A percentile compares a stretch with the other conserved stretches of the same genome.
phyloP scores from a whole-genome alignment of 1,139 yeast species.

The Kurtzmaniella quercitrusa region DNA sequence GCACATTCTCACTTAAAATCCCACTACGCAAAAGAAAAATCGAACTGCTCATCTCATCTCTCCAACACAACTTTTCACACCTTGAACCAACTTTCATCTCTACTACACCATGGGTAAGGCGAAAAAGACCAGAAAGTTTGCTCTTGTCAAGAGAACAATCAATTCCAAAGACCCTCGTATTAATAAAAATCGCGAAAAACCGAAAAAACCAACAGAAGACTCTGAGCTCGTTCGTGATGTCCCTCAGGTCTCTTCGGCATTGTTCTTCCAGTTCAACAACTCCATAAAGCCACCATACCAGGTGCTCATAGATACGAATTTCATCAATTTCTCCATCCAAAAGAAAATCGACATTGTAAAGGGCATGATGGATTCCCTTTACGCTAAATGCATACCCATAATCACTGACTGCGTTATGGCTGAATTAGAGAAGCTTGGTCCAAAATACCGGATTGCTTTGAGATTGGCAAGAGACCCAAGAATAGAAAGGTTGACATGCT shows the following conservation, averaged over 20 bases:
- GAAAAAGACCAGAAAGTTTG: slow-evolving; percentile 91
- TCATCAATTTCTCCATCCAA: slow-evolving; percentile 91
- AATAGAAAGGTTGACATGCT: slow-evolving; percentile 78
- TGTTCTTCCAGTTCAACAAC: slow-evolving; percentile 90
- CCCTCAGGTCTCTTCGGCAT: slow-evolving; percentile 94
- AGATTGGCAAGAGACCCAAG: slow-evolving; percentile 92
- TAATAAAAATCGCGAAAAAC: slow-evolving; percentile 21
- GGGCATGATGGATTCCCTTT: slow-evolving; percentile 93
- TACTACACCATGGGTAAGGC: slow-evolving; percentile 78
- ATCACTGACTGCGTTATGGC: slow-evolving; percentile 98
- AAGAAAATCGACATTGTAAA: slow-evolving; percentile 88
- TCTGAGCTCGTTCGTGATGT: slow-evolving; percentile 79
- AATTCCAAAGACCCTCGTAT: slow-evolving; percentile 69
- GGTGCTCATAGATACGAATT: slow-evolving; percentile 91
- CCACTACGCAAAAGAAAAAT: neutral
- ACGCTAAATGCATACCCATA: slow-evolving; percentile 93
- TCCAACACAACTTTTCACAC: neutral
- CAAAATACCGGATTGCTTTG: slow-evolving; percentile 88
- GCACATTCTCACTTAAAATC: neutral
- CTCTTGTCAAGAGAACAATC: slow-evolving; percentile 79
- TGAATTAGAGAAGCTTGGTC: slow-evolving; percentile 92
- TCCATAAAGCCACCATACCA: slow-evolving; percentile 97
- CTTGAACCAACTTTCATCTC: neutral
- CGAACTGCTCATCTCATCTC: neutral
- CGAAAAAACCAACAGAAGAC: slow-evolving; percentile 46